These are phyloP conservation scores for Pythium dissotocum DNA, from an alignment of 352 stramenopile genomes.

Conservation along the genomic window DNA sequence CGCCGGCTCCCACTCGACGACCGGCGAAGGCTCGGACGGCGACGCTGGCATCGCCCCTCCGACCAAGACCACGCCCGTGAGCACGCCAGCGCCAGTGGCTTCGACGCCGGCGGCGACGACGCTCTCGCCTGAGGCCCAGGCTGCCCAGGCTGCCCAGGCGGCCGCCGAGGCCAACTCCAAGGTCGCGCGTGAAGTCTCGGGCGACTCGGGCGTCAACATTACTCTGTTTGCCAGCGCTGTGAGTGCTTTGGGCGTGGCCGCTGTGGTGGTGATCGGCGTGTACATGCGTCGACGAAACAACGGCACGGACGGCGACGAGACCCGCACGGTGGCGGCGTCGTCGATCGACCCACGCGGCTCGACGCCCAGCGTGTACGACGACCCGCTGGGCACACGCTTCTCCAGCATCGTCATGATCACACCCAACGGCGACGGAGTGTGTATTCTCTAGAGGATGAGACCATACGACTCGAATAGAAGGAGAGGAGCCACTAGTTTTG, in stretches of 20 bases:
- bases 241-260: conserved; percentile 35
- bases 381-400: conserved; percentile 74
- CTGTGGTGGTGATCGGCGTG: conserved; percentile 53
- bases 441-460: conserved; percentile 52
- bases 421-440: conserved; percentile 76
- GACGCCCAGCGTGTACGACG: conserved; percentile 67
- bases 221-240: conserved; percentile 27
- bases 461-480: not conserved
- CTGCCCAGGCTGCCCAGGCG: conserved; percentile 9
- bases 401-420: conserved; percentile 89
- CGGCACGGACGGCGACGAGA: conserved; percentile 30
- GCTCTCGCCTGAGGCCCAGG: conserved; percentile 11
- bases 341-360: conserved; percentile 44
- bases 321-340: conserved; percentile 38
- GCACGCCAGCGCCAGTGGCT: not conserved
- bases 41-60: conserved; percentile 10
- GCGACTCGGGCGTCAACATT: not conserved
- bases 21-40: conserved; percentile 15
- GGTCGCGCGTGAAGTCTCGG: conserved; percentile 37
- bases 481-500: not conserved
- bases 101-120: not conserved
- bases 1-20: not conserved
- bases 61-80: conserved; percentile 1
- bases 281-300: conserved; percentile 52
- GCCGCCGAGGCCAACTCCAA: conserved; percentile 45